phyloP scores from a whole-genome alignment of 164 flowering plant species.

The Santalum album region DNA sequence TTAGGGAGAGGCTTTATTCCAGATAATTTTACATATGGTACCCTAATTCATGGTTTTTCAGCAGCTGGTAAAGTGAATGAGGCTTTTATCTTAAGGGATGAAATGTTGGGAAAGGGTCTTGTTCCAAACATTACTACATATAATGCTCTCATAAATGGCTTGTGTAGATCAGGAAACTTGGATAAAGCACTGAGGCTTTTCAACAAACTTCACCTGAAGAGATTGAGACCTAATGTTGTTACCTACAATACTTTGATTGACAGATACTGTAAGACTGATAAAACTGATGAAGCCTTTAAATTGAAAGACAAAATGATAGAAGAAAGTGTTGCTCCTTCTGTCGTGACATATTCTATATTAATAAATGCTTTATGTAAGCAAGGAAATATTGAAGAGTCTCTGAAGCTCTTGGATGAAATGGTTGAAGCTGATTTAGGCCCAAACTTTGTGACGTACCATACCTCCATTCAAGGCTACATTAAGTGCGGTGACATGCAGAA shows the following conservation, averaged over 20 bases:
- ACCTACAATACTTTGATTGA: constrained; percentile 65
- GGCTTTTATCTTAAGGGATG: constrained; percentile 69
- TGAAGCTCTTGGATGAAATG: constrained; percentile 40
- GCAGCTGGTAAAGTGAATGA: constrained; percentile 52
- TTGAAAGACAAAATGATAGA: constrained; percentile 49
- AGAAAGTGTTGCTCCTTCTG: constrained; percentile 46
- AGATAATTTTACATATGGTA: constrained; percentile 66
- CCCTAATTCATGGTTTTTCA: constrained; percentile 55
- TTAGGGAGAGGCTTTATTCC: constrained; percentile 50
- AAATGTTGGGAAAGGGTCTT: constrained; percentile 59
- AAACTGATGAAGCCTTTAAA: constrained; percentile 38
- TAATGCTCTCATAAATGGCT: constrained; percentile 71
- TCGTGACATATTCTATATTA: constrained; percentile 41
- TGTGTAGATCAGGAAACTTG: constrained; percentile 65
- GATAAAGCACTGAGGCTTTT: constrained; percentile 68
- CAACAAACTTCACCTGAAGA: constrained; percentile 46
- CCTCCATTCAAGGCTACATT: constrained; percentile 19
- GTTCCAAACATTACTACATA: constrained; percentile 53
- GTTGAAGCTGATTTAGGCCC: constrained; percentile 19
- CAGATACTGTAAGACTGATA: constrained; percentile 45
- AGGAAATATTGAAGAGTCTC: constrained; percentile 30
- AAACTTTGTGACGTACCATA: constrained; percentile 15
- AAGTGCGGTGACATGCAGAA: constrained; percentile 15
- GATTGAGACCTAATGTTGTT: constrained; percentile 48
- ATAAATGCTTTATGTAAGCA: constrained; percentile 33